Conservation (phyloP, 2,329 filamentous ascomycete genomes). For the Colletotrichum liriopes region DNA sequence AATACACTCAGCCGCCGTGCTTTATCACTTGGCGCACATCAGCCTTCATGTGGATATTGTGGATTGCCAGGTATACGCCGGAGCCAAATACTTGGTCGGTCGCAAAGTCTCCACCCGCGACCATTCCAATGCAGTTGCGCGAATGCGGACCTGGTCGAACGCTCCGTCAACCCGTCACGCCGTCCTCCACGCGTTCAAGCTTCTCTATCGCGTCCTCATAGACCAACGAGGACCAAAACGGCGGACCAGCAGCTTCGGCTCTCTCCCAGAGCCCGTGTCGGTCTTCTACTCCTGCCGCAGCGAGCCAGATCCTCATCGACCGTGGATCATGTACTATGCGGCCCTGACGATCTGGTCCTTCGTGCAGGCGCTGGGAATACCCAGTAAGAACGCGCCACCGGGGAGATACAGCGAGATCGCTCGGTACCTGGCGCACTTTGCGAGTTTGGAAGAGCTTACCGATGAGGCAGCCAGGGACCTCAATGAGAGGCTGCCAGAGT, state of each 20-base stretch:
- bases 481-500: conserved; percentile 66
- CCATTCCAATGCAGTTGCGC: conserved; percentile 78
- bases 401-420: conserved; percentile 53
- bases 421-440: conserved; percentile 73
- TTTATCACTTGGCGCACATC: conserved; percentile 92
- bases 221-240: conserved; percentile 59
- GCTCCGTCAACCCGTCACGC: conserved; percentile 84
- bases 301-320: conserved; percentile 86
- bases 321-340: conserved; percentile 93
- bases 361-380: conserved; percentile 79
- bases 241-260: conserved; percentile 42
- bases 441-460: conserved; percentile 78
- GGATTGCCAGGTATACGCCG: conserved; percentile 91
- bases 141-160: conserved; percentile 86
- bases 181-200: conserved; percentile 86
- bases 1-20: conserved; percentile 83
- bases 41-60: conserved; percentile 90
- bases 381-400: conserved; percentile 30
- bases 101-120: conserved; percentile 84
- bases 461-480: conserved; percentile 77
- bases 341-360: conserved; percentile 90
- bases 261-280: conserved; percentile 53
- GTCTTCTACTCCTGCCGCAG: conserved; percentile 79
- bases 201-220: conserved; percentile 83
- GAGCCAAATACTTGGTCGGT: conserved; percentile 82